Conservation (phyloP, 495 filamentous ascomycete genomes). For the Lophiotrema nucula region DNA sequence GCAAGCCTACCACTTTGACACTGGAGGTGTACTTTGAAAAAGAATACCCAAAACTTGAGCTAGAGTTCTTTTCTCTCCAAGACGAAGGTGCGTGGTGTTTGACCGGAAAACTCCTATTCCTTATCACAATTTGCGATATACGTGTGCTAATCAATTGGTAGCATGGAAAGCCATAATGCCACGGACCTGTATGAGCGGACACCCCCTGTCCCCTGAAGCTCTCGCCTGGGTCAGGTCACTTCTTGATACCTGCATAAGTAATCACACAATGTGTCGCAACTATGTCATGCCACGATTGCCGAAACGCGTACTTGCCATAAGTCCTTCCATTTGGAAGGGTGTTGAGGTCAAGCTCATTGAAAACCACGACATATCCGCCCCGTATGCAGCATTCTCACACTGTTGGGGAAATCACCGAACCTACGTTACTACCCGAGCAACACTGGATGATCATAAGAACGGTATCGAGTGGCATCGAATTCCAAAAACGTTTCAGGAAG, state of each 20-base stretch:
- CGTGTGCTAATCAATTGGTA: too few species aligned
- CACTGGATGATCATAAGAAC: background rate
- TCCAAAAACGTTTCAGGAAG: constrained; percentile 16
- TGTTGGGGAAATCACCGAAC: constrained; percentile 16
- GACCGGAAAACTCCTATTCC: too few species aligned
- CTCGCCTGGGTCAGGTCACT: background rate
- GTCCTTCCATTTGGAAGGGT: background rate
- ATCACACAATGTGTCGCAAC: background rate
- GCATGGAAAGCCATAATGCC: too few species aligned
- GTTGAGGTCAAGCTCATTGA: background rate
- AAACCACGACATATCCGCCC: background rate
- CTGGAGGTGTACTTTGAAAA: too few species aligned
- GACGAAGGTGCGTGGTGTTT: too few species aligned
- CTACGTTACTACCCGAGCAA: background rate
- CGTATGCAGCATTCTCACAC: constrained; percentile 8
- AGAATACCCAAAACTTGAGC: too few species aligned
- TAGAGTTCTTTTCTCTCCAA: too few species aligned
- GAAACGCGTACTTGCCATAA: background rate
- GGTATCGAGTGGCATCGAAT: constrained; percentile 2
- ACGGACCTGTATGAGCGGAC: too few species aligned
- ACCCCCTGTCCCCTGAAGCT: background rate
- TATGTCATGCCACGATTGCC: background rate
- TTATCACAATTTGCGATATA: too few species aligned
- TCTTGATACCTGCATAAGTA: background rate
- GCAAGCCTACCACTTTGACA: too few species aligned